Evolutionary conservation across 1,284 basidiomycete species (phyloP).

Genomic region (Tylopilus sp.): DNA sequence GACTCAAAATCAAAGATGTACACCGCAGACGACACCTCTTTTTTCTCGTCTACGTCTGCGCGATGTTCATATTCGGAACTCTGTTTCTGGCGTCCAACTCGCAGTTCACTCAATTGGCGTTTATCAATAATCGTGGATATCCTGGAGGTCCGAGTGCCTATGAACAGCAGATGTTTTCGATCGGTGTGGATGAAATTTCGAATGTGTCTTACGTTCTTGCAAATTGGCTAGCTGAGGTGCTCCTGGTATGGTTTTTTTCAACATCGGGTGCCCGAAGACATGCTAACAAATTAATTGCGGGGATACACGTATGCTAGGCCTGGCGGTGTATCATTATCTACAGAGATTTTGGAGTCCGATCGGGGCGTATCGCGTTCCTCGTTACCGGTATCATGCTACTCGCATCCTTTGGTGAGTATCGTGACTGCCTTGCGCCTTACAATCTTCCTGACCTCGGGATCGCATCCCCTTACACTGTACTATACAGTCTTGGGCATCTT

Average conservation of each 20-base stretch:
- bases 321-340: conserved; percentile 47
- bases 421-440: background rate
- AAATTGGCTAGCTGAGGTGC: conserved; percentile 43
- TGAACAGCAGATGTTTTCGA: conserved; percentile 35
- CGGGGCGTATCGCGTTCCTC: conserved; percentile 21
- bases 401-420: conserved; percentile 35
- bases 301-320: conserved; percentile 29
- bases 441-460: background rate
- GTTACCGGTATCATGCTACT: conserved; percentile 38
- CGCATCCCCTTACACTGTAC: background rate
- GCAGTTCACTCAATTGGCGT: conserved; percentile 43
- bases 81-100: conserved; percentile 42
- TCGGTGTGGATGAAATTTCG: conserved; percentile 31
- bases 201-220: conserved; percentile 41
- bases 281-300: background rate
- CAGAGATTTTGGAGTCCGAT: conserved; percentile 26
- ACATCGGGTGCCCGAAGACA: background rate
- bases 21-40: conserved; percentile 22
- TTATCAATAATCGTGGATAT: conserved; percentile 45
- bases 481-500: conserved; percentile 34
- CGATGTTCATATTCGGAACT: conserved; percentile 42
- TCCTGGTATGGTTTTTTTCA: conserved; percentile 35
- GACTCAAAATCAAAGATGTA: conserved; percentile 22
- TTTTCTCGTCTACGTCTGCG: conserved; percentile 39
- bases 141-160: conserved; percentile 42